Evolutionary conservation across 306 rosid genomes (phyloP).

Genomic region (Prunus mira): DNA sequence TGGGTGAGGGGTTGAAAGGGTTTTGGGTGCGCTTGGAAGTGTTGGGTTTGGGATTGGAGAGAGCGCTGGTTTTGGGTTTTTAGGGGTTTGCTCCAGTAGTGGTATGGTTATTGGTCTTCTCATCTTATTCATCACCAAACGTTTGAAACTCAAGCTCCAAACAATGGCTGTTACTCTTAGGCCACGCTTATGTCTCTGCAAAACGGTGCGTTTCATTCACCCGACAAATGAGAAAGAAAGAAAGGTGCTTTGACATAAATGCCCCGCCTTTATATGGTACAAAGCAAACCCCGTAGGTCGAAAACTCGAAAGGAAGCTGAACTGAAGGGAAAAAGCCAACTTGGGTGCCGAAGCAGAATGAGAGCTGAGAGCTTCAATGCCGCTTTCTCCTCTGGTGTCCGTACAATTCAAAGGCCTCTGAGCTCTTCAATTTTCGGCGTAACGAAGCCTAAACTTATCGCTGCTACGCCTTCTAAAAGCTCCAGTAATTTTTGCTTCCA

Average conservation of each 20-base stretch:
- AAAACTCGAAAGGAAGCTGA: not conserved
- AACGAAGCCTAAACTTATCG: constrained; percentile 11
- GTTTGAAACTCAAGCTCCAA: not conserved
- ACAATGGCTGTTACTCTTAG: not conserved
- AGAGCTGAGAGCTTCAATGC: constrained; percentile 28
- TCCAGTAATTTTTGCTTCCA: constrained; percentile 34
- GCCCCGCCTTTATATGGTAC: not conserved
- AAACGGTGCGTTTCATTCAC: too few species aligned
- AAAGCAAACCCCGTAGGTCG: not conserved
- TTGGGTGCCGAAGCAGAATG: constrained; percentile 12
- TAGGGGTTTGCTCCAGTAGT: constrained; percentile 18
- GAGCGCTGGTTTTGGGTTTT: constrained; percentile 16
- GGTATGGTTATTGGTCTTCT: constrained; percentile 32
- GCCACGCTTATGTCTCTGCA: too few species aligned
- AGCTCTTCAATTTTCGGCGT: constrained; percentile 19
- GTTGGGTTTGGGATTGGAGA: constrained; percentile 56
- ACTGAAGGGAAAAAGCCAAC: not conserved
- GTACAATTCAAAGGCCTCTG: constrained; percentile 6
- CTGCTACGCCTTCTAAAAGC: constrained; percentile 17
- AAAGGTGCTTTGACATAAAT: not conserved
- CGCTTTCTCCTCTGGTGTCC: constrained; percentile 11
- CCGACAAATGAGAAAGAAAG: too few species aligned
- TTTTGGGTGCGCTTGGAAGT: constrained; percentile 43
- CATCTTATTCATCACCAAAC: constrained; percentile 39
- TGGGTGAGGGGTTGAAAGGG: constrained; percentile 30